These are phyloP conservation scores for Straminergon stramineum DNA, from an alignment of 225 moss, liverwort and hornwort genomes.

Conservation along the genomic window DNA sequence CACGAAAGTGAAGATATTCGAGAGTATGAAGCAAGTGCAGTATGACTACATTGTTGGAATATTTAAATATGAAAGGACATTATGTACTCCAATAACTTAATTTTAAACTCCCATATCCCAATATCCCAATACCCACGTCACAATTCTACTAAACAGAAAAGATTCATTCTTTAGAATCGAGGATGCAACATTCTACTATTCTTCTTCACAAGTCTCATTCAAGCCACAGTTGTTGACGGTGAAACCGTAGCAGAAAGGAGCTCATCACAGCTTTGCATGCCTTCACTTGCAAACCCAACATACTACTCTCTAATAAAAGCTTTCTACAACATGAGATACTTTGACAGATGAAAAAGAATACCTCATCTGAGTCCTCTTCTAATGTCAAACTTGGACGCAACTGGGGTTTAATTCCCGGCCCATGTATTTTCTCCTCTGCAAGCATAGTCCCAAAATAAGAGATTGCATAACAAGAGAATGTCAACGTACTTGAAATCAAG, in stretches of 20 bases:
- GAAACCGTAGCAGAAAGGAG: background rate
- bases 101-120: background rate
- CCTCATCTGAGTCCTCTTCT: slow-evolving; percentile 43
- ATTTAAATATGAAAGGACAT: too few relatives aligned
- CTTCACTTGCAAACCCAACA: background rate
- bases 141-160: background rate
- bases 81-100: background rate
- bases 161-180: background rate
- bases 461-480: background rate
- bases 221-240: background rate
- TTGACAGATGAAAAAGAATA: background rate
- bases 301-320: background rate
- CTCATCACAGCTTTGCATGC: background rate
- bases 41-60: too few relatives aligned
- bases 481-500: background rate
- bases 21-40: background rate
- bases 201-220: background rate
- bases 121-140: background rate
- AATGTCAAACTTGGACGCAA: slow-evolving; percentile 28
- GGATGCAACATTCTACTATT: background rate
- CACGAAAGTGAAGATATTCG: background rate
- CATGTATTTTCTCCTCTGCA: slow-evolving; percentile 7
- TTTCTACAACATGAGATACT: background rate
- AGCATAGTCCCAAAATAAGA: background rate
- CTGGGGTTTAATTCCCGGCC: slow-evolving; percentile 15